Evolutionary conservation across 75 land plant species (phyloP), one percentile per base, ranked within the genome.

Genomic region (Pseudotsuga menziesii): DNA sequence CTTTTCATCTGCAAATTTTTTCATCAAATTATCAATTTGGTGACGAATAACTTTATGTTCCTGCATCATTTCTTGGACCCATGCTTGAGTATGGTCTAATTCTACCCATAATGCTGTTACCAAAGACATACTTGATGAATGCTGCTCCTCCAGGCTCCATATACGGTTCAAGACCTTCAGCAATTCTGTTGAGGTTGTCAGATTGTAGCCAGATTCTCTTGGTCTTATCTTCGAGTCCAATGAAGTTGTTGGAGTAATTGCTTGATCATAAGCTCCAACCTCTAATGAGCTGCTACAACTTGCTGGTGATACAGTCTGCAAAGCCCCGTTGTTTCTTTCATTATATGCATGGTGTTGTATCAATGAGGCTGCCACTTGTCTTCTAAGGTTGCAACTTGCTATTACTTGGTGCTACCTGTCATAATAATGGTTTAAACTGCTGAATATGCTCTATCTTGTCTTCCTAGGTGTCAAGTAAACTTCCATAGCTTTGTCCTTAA

Each of bases 141-240:
- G 90, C 77, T 96, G 99, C 60, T 96, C 99, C 78, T 96, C 99
- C 58, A 96, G 78, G 74, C 77, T 85, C 86, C 93, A 88, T 23
- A 96, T 93, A 25, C 92, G 90, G 75, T 89, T 95, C 61, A 95
- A 73, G 9, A 93, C 96, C 63, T 91, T 95, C 32, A 95, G 75
- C 8, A 95, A 82, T 74, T 95, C 96, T 57, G 86, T 86, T 6
- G 98, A 93, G 27, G 95, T 92, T 80, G 82, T 89, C 2, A 87
- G 73, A 59, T 79, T 75, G 60, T 73, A 83, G 32, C 77, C 75
- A 16, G 83, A 20, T 39, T 89, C 90, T 32, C 77, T 82, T 63
- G 63, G 64, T 76, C 78, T 76, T 69, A 83, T 75, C 77, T 81
- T 87, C 11, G 75, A 39, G 56, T 88, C 88, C 48, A 86, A 59